phyloP scores from a whole-genome alignment of 1,139 yeast species.

The Eremothecium gossypii region DNA sequence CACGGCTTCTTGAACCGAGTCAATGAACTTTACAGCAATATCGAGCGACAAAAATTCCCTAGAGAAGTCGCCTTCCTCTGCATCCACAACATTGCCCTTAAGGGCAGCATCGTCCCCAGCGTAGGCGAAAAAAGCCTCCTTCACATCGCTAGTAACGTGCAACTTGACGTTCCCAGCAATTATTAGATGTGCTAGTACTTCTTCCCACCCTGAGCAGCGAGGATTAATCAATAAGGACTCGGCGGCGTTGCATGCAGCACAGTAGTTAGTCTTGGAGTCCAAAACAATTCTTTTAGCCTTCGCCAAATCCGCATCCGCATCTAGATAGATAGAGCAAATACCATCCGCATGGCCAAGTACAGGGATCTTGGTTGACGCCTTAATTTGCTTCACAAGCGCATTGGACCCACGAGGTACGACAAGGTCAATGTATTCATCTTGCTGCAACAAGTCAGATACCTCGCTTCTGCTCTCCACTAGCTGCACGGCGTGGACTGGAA shows the following conservation, averaged over 20 bases:
- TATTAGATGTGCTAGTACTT: conserved; percentile 40
- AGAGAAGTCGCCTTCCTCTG: conserved; percentile 58
- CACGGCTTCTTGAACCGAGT: conserved; percentile 59
- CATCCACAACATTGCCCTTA: conserved; percentile 31
- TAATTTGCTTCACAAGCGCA: conserved; percentile 76
- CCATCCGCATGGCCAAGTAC: conserved; percentile 99
- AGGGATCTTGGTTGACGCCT: conserved; percentile 83
- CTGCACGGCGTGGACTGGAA: conserved; percentile 77
- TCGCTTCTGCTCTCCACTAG: conserved; percentile 83
- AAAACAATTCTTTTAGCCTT: conserved; percentile 69
- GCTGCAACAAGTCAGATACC: conserved; percentile 71
- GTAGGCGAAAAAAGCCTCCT: conserved; percentile 20
- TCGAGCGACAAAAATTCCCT: conserved; percentile 79
- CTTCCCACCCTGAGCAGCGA: conserved; percentile 37
- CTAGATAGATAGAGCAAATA: conserved; percentile 80
- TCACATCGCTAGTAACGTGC: conserved; percentile 53
- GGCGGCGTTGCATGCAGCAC: conserved; percentile 97
- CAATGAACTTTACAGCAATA: conserved; percentile 60
- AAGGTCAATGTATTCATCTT: conserved; percentile 84
- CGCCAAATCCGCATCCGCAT: conserved; percentile 59
- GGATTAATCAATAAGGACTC: conserved; percentile 73
- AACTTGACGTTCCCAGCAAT: conserved; percentile 60
- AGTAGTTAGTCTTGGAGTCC: conserved; percentile 91
- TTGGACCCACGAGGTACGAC: conserved; percentile 97
- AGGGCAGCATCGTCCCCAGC: conserved; percentile 25